Conservation (phyloP, 1,284 basidiomycete genomes). For the Cystobasidiaceae sp. region DNA sequence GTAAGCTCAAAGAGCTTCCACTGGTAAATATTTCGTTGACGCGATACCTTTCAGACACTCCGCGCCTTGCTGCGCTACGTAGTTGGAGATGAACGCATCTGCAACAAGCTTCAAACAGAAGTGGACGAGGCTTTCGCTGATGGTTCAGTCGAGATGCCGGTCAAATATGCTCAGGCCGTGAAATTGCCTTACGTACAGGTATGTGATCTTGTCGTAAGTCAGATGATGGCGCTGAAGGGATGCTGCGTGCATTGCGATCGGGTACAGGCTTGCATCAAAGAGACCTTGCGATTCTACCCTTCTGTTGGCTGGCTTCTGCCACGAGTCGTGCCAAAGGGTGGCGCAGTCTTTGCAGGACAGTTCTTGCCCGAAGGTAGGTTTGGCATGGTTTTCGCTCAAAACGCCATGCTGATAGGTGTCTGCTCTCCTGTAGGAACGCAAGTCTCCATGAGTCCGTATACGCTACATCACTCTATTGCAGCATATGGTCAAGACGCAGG, state of each 20-base stretch:
- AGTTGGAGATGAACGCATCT: constrained; percentile 37
- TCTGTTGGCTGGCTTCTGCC: constrained; percentile 44
- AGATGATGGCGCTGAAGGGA: no score
- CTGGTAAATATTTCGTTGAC: no score
- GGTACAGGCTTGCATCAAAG: constrained; percentile 46
- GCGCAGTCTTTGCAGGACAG: constrained; percentile 40
- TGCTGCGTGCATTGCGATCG: no score
- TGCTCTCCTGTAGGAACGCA: not conserved
- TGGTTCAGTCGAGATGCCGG: constrained; percentile 37
- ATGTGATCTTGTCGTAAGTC: no score
- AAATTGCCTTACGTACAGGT: constrained; percentile 39
- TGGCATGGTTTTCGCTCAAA: not conserved
- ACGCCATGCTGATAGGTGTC: not conserved
- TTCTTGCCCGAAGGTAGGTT: constrained; percentile 41
- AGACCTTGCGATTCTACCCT: constrained; percentile 44
- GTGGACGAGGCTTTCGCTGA: constrained; percentile 40
- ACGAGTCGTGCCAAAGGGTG: constrained; percentile 41
- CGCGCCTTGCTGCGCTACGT: constrained; percentile 42
- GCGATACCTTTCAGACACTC: no score
- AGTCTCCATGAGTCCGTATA: constrained; percentile 3
- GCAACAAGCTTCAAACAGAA: constrained; percentile 39
- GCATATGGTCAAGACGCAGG: not conserved
- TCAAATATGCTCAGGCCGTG: constrained; percentile 39
- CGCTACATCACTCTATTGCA: not conserved
- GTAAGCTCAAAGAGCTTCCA: no score